Base-by-base conservation (phyloP, 2,329 filamentous ascomycete species). In the Emmonsiellopsis sp. region DNA sequence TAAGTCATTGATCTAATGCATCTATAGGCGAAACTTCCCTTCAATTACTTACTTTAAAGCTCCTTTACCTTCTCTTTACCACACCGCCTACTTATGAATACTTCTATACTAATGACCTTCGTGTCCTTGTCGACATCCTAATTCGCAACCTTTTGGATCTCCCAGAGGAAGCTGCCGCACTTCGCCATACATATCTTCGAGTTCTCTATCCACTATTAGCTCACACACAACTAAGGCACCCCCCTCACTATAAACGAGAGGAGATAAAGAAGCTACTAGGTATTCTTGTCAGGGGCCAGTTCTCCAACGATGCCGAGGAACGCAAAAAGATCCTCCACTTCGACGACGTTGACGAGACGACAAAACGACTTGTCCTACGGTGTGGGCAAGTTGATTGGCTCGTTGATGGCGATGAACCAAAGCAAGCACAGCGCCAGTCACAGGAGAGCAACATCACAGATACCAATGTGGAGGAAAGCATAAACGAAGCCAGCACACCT, bases 101-200 rank as follows among this genome's bases (percentile, higher is more conserved):
- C 71, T 98, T 98, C 66, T 98, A 97, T 70, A 96, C 90, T 32
- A 98, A 98, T 66, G 93, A 98, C 65, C 77, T 98, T 33, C 87
- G 89, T 55, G 93, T 98, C 4, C 80, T 98, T 13, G 79, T 97
- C 46, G 93, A 98, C 65, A 93, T 98, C 58, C 90, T 98, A 55
- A 88, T 98, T 56, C 87, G 93, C 43, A 98, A 98, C 64, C 77
- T 98, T n/a, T 83, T 97, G 63, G 93, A 98, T 67, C 77, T 98
- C 7, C 93, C 94, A 0, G 86, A 92, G 63, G 92, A 95, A 66
- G 83, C 76, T 9, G 62, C 68, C 11, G 74, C 81, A 2, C 75
- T 98, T 54, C 83, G 92, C 39, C 93, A 98, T 68, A 98, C 93
- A 3, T 98, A 98, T 66, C 79, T 98, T 5, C 85, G 93, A 34